Base-by-base conservation (phyloP, 2,329 filamentous ascomycete species). In the Penicillium sp. region DNA sequence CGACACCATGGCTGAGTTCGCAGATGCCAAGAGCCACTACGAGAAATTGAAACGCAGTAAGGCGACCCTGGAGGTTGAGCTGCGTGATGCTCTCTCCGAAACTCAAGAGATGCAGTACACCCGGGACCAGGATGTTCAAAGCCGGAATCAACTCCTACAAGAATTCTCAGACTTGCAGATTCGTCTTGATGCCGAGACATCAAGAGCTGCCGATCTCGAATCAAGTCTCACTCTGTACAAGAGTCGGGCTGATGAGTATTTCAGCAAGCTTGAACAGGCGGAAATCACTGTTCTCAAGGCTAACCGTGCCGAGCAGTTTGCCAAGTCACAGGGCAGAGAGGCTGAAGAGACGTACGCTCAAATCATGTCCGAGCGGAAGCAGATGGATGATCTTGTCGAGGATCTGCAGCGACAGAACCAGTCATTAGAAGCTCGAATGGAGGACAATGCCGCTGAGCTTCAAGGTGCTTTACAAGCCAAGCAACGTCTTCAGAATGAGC, bases 91-190 rank as follows among this genome's bases (percentile, higher is more conserved):
- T 19, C 89, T 83, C 65, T 92, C 90, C 3, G 93, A 98, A 70
- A 82, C 96, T 9, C 86, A 91, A 62, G 93, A 97, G 67, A 83
- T 96, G 76, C 82, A 85, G 11, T 78, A 86, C 50, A 88, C 91
- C 47, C 85, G 90, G 56, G 93, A 97, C 63, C 91, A 96, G 70
- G 93, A 98, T 74, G 83, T 89, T 8, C 85, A 89, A n/a, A 93
- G 90, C 73, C 89, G 95, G 65, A 91, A 85, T 68, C 92, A 98
- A 72, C 83, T 98, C 27, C 82, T 98, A 26, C 88, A 96, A 67
- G 95, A 98, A 72, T 96, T 93, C 73, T 88, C 93, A 1, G 95
- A 98, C 69, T 81, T 98, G 49, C 95, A 98, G 69, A 96, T 98
- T 66, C 87, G 92, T 46, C 83, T 98, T 16, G 95, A 98, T 71